Conservation (phyloP, 768 basidiomycete species). For the Boletus rex-veris region DNA sequence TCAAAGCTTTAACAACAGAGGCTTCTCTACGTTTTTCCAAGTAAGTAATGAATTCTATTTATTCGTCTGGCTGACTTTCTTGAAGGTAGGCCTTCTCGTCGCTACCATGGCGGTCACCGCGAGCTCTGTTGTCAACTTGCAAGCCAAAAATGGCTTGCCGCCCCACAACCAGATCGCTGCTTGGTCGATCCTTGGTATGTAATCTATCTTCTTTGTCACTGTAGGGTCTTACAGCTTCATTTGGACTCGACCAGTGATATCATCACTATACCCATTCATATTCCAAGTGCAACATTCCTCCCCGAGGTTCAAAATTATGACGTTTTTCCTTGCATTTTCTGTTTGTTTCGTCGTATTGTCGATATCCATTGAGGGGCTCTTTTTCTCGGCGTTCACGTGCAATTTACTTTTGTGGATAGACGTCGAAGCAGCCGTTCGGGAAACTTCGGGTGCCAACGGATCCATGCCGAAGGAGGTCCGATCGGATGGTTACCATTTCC, state of each 20-base stretch:
- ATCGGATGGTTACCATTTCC: constrained; percentile 40
- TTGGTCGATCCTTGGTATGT: constrained; percentile 64
- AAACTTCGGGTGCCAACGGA: not conserved
- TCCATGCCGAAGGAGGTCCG: not conserved
- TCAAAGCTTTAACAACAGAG: not conserved
- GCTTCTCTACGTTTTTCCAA: constrained; percentile 17
- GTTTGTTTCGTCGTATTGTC: constrained; percentile 78
- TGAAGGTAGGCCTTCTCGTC: constrained; percentile 44
- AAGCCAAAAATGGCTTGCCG: constrained; percentile 66
- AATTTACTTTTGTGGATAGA: constrained; percentile 66
- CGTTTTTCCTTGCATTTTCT: constrained; percentile 67
- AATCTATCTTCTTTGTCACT: not conserved
- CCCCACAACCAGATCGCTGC: constrained; percentile 53
- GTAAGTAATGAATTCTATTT: constrained; percentile 10
- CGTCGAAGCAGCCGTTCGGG: constrained; percentile 45
- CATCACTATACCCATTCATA: constrained; percentile 51
- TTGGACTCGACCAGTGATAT: constrained; percentile 43
- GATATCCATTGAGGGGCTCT: constrained; percentile 78
- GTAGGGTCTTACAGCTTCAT: not conserved
- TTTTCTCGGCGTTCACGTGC: constrained; percentile 66
- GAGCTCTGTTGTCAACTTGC: constrained; percentile 57
- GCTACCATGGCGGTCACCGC: constrained; percentile 51
- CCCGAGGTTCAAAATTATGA: constrained; percentile 49
- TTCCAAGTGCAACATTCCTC: constrained; percentile 34
- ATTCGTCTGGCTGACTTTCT: not conserved